Base-by-base conservation (phyloP, 108 stramenopile species). In the Ochromonas danica region DNA sequence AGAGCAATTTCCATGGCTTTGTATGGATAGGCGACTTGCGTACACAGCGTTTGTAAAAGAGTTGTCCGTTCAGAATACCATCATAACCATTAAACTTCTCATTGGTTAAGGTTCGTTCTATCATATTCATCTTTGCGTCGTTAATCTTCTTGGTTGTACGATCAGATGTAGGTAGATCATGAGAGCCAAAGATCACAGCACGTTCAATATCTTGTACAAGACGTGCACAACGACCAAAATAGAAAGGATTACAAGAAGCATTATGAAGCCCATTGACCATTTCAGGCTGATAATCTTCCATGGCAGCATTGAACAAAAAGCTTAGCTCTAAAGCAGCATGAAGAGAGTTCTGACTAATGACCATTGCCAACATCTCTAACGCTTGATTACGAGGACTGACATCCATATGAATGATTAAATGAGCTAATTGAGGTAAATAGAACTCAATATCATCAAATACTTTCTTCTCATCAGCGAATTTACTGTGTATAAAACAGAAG, bases 361-460 rank as follows among this genome's bases (percentile, higher is more conserved):
- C 88, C 35, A 99, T 83, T 71, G 93, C 91, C 78, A 99, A 97
- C 61, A 93, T 90, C 88, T 97, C 96, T 71, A 99, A 85, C 63
- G 94, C 92, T 42, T 92, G 90, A 79, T 90, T 92, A 38, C 93
- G 94, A 95, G 94, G 93, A 70, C 94, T 90, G 1, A 91, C 92
- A 81, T 97, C 96, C 45, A 97, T 90, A 89, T 99, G 98, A 70
- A 97, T 94, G 67, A 99, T 93, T 96, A 99, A 97, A 85, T 99
- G 98, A 1, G 96, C 96, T 71, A 99, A 86, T 87, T 99, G 98
- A 31, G 98, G 98, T 61, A 99, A 90, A 86, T 97, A 99, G 78
- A 97, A 99, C 83, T 97, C 98, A 45, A 97, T 95, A 25, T 95
- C 96, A 77, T 94, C 94, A 88, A 97, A 99, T 81, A 96, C 95